Conservation (phyloP, 2,329 filamentous ascomycete species). For the Aspergillus pseudonomiae region DNA sequence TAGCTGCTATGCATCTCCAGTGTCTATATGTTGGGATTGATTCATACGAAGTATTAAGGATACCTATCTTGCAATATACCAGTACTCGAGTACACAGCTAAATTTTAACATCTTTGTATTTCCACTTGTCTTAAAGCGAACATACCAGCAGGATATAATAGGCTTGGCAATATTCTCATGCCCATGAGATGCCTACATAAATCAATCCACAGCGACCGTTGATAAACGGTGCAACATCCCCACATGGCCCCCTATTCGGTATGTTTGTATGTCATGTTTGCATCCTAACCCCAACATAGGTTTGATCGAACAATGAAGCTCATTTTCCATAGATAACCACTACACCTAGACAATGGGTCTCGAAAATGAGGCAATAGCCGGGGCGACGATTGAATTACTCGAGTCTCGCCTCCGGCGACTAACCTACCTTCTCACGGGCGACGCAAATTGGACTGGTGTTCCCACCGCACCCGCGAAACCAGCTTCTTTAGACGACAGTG, state of each 20-base stretch:
- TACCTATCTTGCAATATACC: neutral
- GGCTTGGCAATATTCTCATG: neutral
- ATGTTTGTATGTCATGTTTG: conserved; percentile 22
- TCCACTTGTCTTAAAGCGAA: neutral
- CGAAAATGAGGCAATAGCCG: conserved; percentile 40
- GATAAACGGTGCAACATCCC: conserved; percentile 1
- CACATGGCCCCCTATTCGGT: neutral
- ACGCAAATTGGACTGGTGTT: conserved; percentile 43
- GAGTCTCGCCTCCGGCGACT: conserved; percentile 48
- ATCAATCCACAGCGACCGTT: neutral
- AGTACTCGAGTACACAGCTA: neutral
- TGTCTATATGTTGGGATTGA: neutral
- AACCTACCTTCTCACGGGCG: conserved; percentile 49
- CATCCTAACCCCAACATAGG: conserved; percentile 4
- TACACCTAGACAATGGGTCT: conserved; percentile 30
- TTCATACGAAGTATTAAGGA: neutral
- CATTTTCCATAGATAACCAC: neutral
- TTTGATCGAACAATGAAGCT: neutral
- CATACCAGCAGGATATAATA: neutral
- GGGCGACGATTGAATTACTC: conserved; percentile 47
- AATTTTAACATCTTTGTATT: neutral
- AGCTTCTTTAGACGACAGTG: conserved; percentile 40
- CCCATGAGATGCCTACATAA: neutral
- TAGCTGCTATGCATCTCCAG: neutral
- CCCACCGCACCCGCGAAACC: conserved; percentile 39